These are phyloP conservation scores for Circinella minor DNA, from an alignment of 371 early-diverging fungal species.

Conservation along the genomic window DNA sequence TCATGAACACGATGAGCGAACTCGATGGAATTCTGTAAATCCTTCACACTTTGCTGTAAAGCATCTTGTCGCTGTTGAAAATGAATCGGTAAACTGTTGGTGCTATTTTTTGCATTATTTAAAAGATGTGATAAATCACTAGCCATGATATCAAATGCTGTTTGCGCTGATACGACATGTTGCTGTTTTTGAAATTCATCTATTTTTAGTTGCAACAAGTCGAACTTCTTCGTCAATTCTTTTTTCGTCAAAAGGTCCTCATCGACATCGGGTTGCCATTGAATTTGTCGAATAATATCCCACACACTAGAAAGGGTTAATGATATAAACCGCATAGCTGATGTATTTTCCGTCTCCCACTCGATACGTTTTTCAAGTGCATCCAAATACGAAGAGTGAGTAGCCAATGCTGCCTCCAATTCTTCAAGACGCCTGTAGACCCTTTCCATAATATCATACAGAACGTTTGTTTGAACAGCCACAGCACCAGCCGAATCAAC, in stretches of 20 bases:
- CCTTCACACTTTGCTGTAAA: slow-evolving; percentile 24
- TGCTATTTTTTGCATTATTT: background rate
- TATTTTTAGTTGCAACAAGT: background rate
- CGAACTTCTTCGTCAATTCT: background rate
- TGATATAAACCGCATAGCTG: slow-evolving; percentile 27
- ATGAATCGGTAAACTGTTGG: slow-evolving; percentile 24
- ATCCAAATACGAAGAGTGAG: slow-evolving; percentile 27
- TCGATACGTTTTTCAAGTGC: slow-evolving; percentile 30
- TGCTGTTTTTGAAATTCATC: background rate
- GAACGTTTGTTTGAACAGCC: slow-evolving; percentile 11
- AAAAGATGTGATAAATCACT: background rate
- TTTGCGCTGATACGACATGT: background rate
- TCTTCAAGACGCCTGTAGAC: slow-evolving; percentile 21
- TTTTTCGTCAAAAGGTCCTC: background rate
- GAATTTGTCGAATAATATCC: slow-evolving; percentile 36
- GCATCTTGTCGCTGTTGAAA: slow-evolving; percentile 38
- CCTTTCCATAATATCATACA: slow-evolving; percentile 16
- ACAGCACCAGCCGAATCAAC: slow-evolving; percentile 18
- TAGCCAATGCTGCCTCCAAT: slow-evolving; percentile 24
- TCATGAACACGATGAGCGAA: slow-evolving; percentile 30
- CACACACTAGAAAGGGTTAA: slow-evolving; percentile 31
- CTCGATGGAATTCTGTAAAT: slow-evolving; percentile 22
- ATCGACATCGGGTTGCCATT: slow-evolving; percentile 31
- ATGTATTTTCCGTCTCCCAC: slow-evolving; percentile 37
- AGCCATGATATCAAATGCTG: background rate